Evolutionary conservation across 2,329 filamentous ascomycete species (phyloP).

Genomic region (Stachybotrys echinatus): DNA sequence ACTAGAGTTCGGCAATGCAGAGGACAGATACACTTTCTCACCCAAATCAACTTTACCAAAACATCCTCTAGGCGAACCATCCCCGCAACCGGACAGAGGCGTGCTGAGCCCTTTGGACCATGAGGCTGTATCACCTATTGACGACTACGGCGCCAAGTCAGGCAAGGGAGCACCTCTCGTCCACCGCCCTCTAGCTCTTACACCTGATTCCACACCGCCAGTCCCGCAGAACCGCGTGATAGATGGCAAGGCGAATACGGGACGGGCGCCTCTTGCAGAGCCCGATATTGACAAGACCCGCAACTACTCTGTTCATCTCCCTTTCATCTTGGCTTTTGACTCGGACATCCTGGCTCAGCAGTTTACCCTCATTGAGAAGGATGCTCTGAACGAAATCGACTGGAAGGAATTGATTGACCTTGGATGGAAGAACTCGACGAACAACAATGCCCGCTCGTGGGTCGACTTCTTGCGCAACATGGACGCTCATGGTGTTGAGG

Average conservation of each 20-base stretch:
- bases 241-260: constrained; percentile 20
- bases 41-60: constrained; percentile 21
- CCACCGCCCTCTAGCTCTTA: constrained; percentile 25
- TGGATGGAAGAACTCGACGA: constrained; percentile 68
- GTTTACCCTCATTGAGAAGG: constrained; percentile 81
- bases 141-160: background rate
- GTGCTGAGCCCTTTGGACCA: constrained; percentile 20
- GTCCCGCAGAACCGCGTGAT: constrained; percentile 26
- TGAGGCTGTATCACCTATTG: background rate
- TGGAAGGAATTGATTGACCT: constrained; percentile 85
- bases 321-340: constrained; percentile 77
- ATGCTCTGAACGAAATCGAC: constrained; percentile 79
- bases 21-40: constrained; percentile 4
- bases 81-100: constrained; percentile 21
- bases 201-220: constrained; percentile 44
- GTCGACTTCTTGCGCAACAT: constrained; percentile 72
- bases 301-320: constrained; percentile 57
- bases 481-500: constrained; percentile 70
- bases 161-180: constrained; percentile 8
- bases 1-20: constrained; percentile 25
- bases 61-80: constrained; percentile 26
- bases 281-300: constrained; percentile 20
- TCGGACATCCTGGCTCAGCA: constrained; percentile 75
- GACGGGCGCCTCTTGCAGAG: constrained; percentile 22
- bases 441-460: constrained; percentile 67